Conservation (phyloP, 495 filamentous ascomycete genomes). For the Hyaloscypha variabilis region DNA sequence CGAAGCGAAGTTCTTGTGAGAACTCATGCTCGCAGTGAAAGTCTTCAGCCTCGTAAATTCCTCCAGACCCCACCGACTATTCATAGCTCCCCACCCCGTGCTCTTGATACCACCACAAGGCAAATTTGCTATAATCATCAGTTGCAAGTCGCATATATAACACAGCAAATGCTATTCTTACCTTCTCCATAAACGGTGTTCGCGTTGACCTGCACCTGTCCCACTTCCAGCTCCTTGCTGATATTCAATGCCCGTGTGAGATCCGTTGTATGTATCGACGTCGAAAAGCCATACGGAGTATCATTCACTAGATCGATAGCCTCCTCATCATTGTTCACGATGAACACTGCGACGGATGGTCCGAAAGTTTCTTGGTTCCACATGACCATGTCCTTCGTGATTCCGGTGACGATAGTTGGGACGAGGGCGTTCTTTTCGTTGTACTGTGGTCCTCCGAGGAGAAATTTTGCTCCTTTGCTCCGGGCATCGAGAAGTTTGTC, state of each 20-base stretch:
- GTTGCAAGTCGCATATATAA: not conserved
- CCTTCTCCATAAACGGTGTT: not conserved
- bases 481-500: too few relatives aligned
- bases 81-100: not conserved
- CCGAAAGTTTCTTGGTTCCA: slow-evolving; percentile 82
- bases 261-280: not conserved
- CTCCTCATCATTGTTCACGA: slow-evolving; percentile 61
- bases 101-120: not conserved
- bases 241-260: not conserved
- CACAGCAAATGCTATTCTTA: not conserved
- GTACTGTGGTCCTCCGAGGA: slow-evolving; percentile 35
- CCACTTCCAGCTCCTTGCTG: not conserved
- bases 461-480: slow-evolving; percentile 50
- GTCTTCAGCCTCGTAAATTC: not conserved
- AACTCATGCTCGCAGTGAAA: not conserved
- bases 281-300: slow-evolving; percentile 69
- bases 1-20: not conserved
- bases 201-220: not conserved
- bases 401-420: slow-evolving; percentile 66
- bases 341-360: slow-evolving; percentile 63
- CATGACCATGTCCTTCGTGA: slow-evolving; percentile 80
- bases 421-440: slow-evolving; percentile 57
- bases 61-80: not conserved
- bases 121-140: not conserved
- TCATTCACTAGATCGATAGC: slow-evolving; percentile 76